Evolutionary conservation across 352 stramenopile species (phyloP).

Genomic region (Poterioochromonas sp.): DNA sequence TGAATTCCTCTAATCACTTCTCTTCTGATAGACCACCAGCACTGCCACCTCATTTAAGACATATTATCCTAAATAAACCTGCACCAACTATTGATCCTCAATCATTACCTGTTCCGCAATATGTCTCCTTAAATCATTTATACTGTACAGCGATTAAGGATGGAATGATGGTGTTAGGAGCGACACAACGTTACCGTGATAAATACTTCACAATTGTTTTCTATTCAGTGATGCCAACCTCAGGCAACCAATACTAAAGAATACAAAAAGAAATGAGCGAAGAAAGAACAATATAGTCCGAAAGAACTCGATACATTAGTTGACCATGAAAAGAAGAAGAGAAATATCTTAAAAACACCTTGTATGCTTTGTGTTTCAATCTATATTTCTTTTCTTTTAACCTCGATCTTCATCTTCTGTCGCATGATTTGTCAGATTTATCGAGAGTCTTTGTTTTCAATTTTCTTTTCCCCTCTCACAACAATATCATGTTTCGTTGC

Average conservation of each 20-base stretch:
- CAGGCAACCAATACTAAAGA: slow-evolving; percentile 17
- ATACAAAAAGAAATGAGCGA: too few species aligned
- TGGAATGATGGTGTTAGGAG: slow-evolving; percentile 98
- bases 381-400: background rate
- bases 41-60: slow-evolving; percentile 90
- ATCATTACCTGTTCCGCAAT: slow-evolving; percentile 88
- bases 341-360: background rate
- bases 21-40: slow-evolving; percentile 63
- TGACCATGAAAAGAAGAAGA: too few species aligned
- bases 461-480: background rate
- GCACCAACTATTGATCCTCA: slow-evolving; percentile 84
- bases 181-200: slow-evolving; percentile 92
- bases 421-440: background rate
- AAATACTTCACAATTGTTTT: slow-evolving; percentile 97
- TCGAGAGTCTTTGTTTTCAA: background rate
- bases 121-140: slow-evolving; percentile 97
- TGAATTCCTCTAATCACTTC: background rate
- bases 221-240: slow-evolving; percentile 59
- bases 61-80: slow-evolving; percentile 99
- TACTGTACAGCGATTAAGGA: slow-evolving; percentile 98
- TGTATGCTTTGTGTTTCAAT: background rate
- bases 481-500: too few species aligned
- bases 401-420: background rate
- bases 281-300: too few species aligned
- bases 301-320: too few species aligned